Evolutionary conservation across 2,329 filamentous ascomycete genomes (phyloP).

Genomic region (Cercospora brassicicola): DNA sequence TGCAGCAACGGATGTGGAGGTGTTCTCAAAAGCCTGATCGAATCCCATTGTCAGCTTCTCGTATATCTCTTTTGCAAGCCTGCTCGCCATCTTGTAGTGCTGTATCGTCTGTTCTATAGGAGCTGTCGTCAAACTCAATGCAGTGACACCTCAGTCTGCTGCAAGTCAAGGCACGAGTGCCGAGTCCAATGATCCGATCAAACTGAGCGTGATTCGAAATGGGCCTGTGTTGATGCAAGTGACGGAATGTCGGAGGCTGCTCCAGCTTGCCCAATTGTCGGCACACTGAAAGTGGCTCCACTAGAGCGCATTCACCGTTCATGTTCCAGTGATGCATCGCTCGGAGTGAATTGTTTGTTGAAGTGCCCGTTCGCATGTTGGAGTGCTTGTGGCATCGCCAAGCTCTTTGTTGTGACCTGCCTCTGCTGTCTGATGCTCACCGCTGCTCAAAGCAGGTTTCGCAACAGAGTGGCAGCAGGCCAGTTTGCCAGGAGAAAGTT

Average conservation of each 20-base stretch:
- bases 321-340: not conserved
- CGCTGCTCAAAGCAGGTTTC: not conserved
- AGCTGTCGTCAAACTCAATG: not conserved
- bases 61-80: slow-evolving; percentile 13
- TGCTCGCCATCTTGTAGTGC: slow-evolving; percentile 13
- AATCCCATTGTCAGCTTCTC: slow-evolving; percentile 22
- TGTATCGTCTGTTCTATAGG: not conserved
- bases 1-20: slow-evolving; percentile 94
- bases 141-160: not conserved
- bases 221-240: not conserved
- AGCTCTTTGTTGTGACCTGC: not conserved
- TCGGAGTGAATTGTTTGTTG: not conserved
- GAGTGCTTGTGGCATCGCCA: not conserved
- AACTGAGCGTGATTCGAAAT: not conserved
- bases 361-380: not conserved
- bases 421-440: not conserved
- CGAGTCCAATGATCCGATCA: not conserved
- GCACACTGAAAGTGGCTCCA: not conserved
- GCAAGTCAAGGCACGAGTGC: not conserved
- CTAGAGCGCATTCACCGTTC: not conserved
- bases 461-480: not conserved
- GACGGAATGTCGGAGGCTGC: not conserved
- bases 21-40: slow-evolving; percentile 93
- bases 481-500: not conserved
- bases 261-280: not conserved